Evolutionary conservation across 768 basidiomycete genomes (phyloP), one percentile per base, ranked within the genome.

Genomic region (Phlegmacium glaucopus): DNA sequence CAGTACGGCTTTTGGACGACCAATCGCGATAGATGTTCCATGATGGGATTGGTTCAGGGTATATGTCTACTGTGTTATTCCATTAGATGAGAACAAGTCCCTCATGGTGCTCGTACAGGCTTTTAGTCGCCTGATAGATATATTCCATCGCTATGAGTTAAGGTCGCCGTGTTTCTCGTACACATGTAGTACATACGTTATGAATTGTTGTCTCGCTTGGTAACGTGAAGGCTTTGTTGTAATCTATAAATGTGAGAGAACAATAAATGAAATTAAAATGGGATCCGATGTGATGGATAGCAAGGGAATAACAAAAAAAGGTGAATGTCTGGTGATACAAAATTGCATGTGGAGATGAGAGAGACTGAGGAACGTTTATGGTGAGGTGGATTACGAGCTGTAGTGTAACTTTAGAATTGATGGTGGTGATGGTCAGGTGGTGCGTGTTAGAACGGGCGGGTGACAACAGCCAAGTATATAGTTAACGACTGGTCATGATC

Each of bases 1-100:
- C 27, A 66, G 62, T 25, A 46, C 54, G 30, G 61, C 64, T 22
- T 59, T 76, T 36, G 58, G 49, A 30, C 59, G 56, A 40, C 47
- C 58, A 5, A 59, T 22, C 2, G 22, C 22, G 22, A 22, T 73
- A 22, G 59, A 69, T 28, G 53, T 76, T n/a, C 35, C 36, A 40
- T 69, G 17, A 53, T 56, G 38, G 47, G 60, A 22, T 61, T 59
- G 17, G 18, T 10, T 34, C 32, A 34, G 6, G 32, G 10, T 11
- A 34, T n/a, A 10, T n/a, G 11, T 34, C n/a, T n/a, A 11, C 32
- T 10, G 10, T 4, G 6, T n/a, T 34, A 4, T 10, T n/a, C 32
- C 6, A 6, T 34, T 34, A 6, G 32, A 34, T 34, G 32, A 11
- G 32, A n/a, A 11, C 32, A 34, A 8, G 30, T 32, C 13, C 9